Evolutionary conservation across 345 rosid genomes (phyloP), one percentile per base, ranked within the genome.

Genomic region (Carallia pectinifolia): DNA sequence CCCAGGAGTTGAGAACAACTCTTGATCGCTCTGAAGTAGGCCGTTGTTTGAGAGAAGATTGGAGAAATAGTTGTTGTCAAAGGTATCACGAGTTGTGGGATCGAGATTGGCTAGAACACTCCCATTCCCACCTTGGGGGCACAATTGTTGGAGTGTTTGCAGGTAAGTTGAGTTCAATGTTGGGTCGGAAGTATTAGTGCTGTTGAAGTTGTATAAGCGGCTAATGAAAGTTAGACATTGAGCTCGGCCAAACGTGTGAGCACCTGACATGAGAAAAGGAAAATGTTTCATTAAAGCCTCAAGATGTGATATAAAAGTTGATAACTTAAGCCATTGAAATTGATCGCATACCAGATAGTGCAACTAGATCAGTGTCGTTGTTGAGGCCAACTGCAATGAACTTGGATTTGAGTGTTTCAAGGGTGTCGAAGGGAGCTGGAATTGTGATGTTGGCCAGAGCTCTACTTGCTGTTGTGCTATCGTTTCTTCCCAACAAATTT

Each of bases 211-310:
- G 81, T 71, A 87, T 36, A 89, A 69, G 1, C 95, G 72, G 2
- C 23, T n/a, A 2, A 0, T 12, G 73, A 89, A 84, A 0, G 71
- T 60, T 12, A 17, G 4, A 18, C 92, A 89, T 29, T 62, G 73
- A 16, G 71, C 87, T 59, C 95, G 72, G 3, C 95, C 95, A 73
- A 87, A 87, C 7, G 95, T 89, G 69, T 89, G 92, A 2, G 80
- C 92, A 40, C 95, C 92, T 89, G 68, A 50, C 15, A 36, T 34
- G 58, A 29, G 19, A 38, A 23, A 5, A 0, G 1, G 34, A 63
- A 23, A 6, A 55, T 23, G 60, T 29, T 27, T 5, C 34, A 4
- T 10, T 27, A 56, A n/a, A 54, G 30, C 58, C 58, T 6, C 58
- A 19, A 30, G 50, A 44, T 12, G 12, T 12, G 50, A 44, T 12